Percentiles rank a stretch among this genome's conserved stretches.
Evolutionary conservation across 192 early-diverging fungal species (phyloP).

Genomic region (Pilaira anomala): DNA sequence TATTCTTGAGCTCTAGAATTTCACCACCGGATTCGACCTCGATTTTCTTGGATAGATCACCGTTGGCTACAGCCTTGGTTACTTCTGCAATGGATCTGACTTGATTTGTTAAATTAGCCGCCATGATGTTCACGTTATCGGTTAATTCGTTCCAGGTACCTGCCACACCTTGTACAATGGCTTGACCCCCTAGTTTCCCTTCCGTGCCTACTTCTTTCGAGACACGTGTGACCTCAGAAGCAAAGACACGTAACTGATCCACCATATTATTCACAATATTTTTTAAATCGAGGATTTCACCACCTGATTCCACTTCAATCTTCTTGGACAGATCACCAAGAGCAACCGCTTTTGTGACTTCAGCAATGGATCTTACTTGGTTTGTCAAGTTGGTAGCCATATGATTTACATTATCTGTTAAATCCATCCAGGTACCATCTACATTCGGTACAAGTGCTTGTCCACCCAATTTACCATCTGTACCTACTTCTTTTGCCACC

Average conservation of each 20-base stretch:
- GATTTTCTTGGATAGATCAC: constrained; percentile 51
- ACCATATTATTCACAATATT: constrained; percentile 70
- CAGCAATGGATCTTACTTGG: constrained; percentile 58
- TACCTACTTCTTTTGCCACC: constrained; percentile 71
- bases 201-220: constrained; percentile 64
- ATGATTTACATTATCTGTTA: constrained; percentile 49
- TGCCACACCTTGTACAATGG: constrained; percentile 46
- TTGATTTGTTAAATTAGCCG: constrained; percentile 51
- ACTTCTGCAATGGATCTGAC: constrained; percentile 54
- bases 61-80: constrained; percentile 50
- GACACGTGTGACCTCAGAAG: constrained; percentile 61
- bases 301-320: constrained; percentile 58
- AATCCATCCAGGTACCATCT: constrained; percentile 59
- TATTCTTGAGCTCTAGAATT: constrained; percentile 55
- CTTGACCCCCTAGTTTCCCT: constrained; percentile 63
- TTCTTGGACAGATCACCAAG: constrained; percentile 62
- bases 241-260: constrained; percentile 46
- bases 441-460: constrained; percentile 57
- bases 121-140: constrained; percentile 60
- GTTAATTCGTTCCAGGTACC: constrained; percentile 59
- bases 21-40: constrained; percentile 50
- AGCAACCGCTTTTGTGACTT: constrained; percentile 62
- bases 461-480: constrained; percentile 60
- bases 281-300: constrained; percentile 67
- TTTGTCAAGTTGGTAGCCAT: constrained; percentile 48